phyloP scores from a whole-genome alignment of 345 rosid species.

The Citrus medica region DNA sequence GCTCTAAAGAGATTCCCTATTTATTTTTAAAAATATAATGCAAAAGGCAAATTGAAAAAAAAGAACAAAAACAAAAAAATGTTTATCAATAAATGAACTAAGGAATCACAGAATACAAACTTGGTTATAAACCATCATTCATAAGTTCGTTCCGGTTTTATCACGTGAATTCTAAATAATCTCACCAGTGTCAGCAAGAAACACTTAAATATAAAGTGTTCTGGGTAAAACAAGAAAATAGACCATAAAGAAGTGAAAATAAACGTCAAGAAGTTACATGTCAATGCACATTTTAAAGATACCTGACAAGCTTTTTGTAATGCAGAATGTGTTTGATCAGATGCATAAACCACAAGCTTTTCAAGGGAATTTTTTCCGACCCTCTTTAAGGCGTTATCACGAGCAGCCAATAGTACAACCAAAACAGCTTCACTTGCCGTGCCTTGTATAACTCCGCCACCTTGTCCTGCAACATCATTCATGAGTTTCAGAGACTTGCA shows the following conservation, averaged over 20 bases:
- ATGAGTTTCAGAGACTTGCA: slow-evolving; percentile 5
- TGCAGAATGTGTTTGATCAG: slow-evolving; percentile 90
- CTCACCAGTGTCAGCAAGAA: background rate
- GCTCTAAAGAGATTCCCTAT: background rate
- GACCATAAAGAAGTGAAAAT: too few relatives aligned
- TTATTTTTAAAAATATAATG: background rate
- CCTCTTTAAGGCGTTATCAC: slow-evolving; percentile 51
- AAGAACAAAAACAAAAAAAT: background rate
- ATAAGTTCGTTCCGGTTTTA: background rate
- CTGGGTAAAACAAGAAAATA: background rate
- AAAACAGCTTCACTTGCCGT: slow-evolving; percentile 92
- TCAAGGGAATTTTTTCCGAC: slow-evolving; percentile 56
- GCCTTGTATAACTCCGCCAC: slow-evolving; percentile 95
- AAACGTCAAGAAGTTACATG: background rate
- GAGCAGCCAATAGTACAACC: slow-evolving; percentile 77
- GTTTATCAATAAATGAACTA: background rate
- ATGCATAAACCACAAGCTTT: slow-evolving; percentile 79
- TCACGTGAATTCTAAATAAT: background rate
- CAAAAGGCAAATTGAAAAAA: background rate
- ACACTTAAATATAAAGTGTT: too few relatives aligned
- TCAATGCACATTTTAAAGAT: background rate
- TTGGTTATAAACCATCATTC: background rate
- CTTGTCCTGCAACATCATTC: slow-evolving; percentile 54
- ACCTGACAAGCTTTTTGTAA: slow-evolving; percentile 91
- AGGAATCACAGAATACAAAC: background rate